Evolutionary conservation across 2,329 filamentous ascomycete genomes (phyloP).

Genomic region (Dothideomycetes sp.): DNA sequence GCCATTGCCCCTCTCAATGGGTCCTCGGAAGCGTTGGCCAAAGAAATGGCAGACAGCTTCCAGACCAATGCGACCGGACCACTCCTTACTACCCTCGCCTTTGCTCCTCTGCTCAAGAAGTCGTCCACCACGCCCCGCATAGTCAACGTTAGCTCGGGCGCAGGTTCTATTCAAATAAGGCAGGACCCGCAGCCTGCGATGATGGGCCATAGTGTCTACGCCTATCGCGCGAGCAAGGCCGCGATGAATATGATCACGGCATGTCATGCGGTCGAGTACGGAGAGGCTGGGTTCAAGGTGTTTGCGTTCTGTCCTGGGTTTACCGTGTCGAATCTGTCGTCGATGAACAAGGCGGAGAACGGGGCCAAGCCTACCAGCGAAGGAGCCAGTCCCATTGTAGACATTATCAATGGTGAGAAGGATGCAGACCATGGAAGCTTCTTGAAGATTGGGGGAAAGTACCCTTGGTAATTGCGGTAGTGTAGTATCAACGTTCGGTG

Average conservation of each 20-base stretch:
- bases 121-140: slow-evolving; percentile 15
- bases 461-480: slow-evolving; percentile 18
- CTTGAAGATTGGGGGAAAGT: slow-evolving; percentile 21
- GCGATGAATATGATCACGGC: slow-evolving; percentile 29
- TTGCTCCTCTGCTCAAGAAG: slow-evolving; percentile 18
- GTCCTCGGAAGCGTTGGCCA: slow-evolving; percentile 15
- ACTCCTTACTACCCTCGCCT: slow-evolving; percentile 14
- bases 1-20: slow-evolving; percentile 16
- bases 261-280: slow-evolving; percentile 17
- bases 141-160: slow-evolving; percentile 25
- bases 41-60: slow-evolving; percentile 18
- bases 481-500: too few species aligned
- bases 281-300: slow-evolving; percentile 23
- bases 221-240: slow-evolving; percentile 27
- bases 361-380: slow-evolving; percentile 25
- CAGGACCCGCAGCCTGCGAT: slow-evolving; percentile 17
- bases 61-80: slow-evolving; percentile 18
- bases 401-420: slow-evolving; percentile 24
- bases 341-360: slow-evolving; percentile 22
- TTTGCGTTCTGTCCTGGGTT: slow-evolving; percentile 29
- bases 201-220: slow-evolving; percentile 17
- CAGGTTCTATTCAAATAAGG: slow-evolving; percentile 22
- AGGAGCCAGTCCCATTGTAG: slow-evolving; percentile 22
- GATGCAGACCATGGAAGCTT: slow-evolving; percentile 23
- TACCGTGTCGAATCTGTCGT: slow-evolving; percentile 22